phyloP scores from a whole-genome alignment of 2,329 filamentous ascomycete species.

The Fusarium beomiforme region DNA sequence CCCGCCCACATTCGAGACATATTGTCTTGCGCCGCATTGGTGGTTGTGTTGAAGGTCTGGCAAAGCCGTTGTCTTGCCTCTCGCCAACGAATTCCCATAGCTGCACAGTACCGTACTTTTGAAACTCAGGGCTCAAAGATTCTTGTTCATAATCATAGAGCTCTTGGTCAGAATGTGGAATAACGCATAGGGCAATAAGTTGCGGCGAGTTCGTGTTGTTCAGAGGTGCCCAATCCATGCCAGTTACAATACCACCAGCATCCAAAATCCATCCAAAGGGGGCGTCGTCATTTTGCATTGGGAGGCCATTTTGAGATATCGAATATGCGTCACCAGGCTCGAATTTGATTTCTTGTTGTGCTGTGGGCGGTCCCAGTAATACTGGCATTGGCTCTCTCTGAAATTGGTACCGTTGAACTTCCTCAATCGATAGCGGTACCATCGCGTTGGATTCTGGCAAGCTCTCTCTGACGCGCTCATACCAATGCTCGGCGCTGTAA shows the following conservation, averaged over 20 bases:
- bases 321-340: conserved; percentile 39
- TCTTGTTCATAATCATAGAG: conserved; percentile 52
- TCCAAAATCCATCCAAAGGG: conserved; percentile 64
- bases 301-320: conserved; percentile 45
- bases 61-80: conserved; percentile 43
- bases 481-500: conserved; percentile 47
- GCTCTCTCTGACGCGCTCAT: conserved; percentile 34
- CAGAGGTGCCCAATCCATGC: conserved; percentile 63
- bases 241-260: conserved; percentile 61
- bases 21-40: conserved; percentile 56
- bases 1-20: conserved; percentile 62
- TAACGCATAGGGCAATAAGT: conserved; percentile 61
- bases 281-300: conserved; percentile 39
- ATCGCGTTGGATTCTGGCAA: conserved; percentile 22
- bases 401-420: conserved; percentile 45
- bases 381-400: conserved; percentile 45
- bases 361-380: conserved; percentile 46
- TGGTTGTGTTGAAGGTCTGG: conserved; percentile 46
- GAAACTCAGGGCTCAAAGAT: conserved; percentile 49
- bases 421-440: conserved; percentile 36
- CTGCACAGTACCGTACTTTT: conserved; percentile 60
- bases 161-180: conserved; percentile 62
- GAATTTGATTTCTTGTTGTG: conserved; percentile 46
- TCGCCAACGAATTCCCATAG: conserved; percentile 59
- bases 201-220: conserved; percentile 51